Base-by-base conservation (phyloP, 1,284 basidiomycete species). In the Austroboletus olivaceoglutinosus region DNA sequence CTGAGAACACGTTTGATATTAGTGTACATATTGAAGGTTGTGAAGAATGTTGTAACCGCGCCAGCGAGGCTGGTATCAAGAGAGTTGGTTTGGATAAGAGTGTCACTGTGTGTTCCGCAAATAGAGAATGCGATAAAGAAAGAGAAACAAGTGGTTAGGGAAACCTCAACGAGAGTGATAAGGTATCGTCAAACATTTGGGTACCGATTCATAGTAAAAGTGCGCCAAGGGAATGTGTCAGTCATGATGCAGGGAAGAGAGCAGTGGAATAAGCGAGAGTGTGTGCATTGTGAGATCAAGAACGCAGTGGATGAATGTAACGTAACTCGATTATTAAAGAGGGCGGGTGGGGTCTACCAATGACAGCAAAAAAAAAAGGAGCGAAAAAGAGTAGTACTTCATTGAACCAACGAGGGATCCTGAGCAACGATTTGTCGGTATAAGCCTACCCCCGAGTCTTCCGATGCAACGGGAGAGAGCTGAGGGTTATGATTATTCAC, bases 371-470 rank as follows among this genome's bases (percentile, higher is more conserved):
- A 55, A 57, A 55, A 40, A 34, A 42, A 36, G 33, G 50, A 59
- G 23, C 22, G 38, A 31, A 43, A 44, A 47, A 50, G 58, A 53
- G 58, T 56, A 45, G 51, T 57, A 61, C 61, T 75, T 70, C 76
- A 67, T 67, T 67, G 70, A 61, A 76, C 78, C 67, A 89, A 72
- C 52, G 82, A 80, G 41, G 83, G 84, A 64, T 89, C 84, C 58
- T 87, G 80, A 40, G 80, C 82, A 60, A 90, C 76, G 65, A 90
- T 80, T 69, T 88, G 85, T 52, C 86, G 82, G 72, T 90, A 89
- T 62, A 91, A 68, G 55, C 85, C 87, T 58, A 91, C 86, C 57
- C 86, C 86, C 48, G 89, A 91, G 67, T 91, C 88, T 65, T 91
- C 88, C 36, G 86, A 89, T n/a, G 84, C 86, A 30, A 85, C 85